Evolutionary conservation across 805 yeast species (phyloP).

Genomic region (Saturnispora ahearnii): DNA sequence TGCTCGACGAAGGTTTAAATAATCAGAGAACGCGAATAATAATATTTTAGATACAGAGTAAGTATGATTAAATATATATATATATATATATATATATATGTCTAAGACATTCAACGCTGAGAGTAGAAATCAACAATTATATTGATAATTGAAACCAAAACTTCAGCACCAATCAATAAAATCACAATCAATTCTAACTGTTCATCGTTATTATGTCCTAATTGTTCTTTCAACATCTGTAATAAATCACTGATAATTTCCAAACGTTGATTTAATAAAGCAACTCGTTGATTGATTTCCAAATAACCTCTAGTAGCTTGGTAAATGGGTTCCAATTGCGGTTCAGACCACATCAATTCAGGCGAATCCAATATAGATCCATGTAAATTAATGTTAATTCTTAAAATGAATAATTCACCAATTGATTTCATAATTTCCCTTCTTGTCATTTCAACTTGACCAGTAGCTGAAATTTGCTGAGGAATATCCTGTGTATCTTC

Average conservation of each 20-base stretch:
- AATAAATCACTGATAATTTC: conserved; percentile 90
- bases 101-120: not conserved
- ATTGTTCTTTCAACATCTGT: conserved; percentile 94
- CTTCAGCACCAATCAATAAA: conserved; percentile 85
- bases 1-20: too few relatives aligned
- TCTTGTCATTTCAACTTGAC: conserved; percentile 89
- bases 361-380: conserved; percentile 93
- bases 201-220: conserved; percentile 92
- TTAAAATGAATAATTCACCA: conserved; percentile 85
- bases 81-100: not conserved
- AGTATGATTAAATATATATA: too few relatives aligned
- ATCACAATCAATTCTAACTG: conserved; percentile 87
- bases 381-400: conserved; percentile 74
- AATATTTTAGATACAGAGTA: too few relatives aligned
- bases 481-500: conserved; percentile 97
- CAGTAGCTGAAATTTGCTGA: conserved; percentile 87
- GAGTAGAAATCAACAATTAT: conserved; percentile 39
- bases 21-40: too few relatives aligned
- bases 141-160: conserved; percentile 76
- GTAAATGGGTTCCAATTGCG: conserved; percentile 93
- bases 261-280: conserved; percentile 78
- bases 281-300: conserved; percentile 91
- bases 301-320: conserved; percentile 94
- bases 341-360: conserved; percentile 98
- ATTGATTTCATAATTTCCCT: conserved; percentile 95